Conservation (phyloP, 1,139 yeast species). For the Geotrichum siamense region DNA sequence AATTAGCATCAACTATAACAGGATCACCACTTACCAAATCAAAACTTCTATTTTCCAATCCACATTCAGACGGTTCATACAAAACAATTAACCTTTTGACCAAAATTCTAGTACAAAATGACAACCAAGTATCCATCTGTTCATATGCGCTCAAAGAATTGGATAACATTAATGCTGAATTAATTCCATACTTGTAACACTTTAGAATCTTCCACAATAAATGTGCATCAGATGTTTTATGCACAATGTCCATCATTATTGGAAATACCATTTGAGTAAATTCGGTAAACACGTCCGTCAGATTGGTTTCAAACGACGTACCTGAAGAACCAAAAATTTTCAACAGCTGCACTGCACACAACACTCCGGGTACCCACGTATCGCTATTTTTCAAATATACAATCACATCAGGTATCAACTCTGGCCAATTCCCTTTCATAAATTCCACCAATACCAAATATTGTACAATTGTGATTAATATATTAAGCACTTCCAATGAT, state of each 20-base stretch:
- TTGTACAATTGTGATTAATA: slow-evolving; percentile 13
- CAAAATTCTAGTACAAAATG: slow-evolving; percentile 10
- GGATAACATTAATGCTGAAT: no score
- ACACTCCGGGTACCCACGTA: slow-evolving; percentile 17
- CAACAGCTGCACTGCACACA: slow-evolving; percentile 10
- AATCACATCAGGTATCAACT: slow-evolving; percentile 11
- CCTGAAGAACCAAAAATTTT: slow-evolving; percentile 2
- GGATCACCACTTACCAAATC: not conserved
- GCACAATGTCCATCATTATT: no score
- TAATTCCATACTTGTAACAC: slow-evolving; percentile 13
- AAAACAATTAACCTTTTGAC: not conserved
- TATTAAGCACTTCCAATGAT: slow-evolving; percentile 14
- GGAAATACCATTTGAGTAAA: slow-evolving; percentile 13
- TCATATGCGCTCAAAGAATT: no score
- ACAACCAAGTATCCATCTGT: slow-evolving; percentile 16
- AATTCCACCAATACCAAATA: slow-evolving; percentile 7
- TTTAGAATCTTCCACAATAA: slow-evolving; percentile 18
- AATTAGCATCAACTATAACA: not conserved
- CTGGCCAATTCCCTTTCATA: slow-evolving; percentile 13
- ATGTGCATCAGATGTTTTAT: no score
- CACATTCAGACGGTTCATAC: no score
- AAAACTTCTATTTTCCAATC: no score
- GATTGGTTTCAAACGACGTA: not conserved
- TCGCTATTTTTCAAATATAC: no score
- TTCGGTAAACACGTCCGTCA: not conserved